Evolutionary conservation across 176 grass and related monocot species (phyloP), one percentile per base, ranked within the genome.

Genomic region (Echinochloa phyllopogon): DNA sequence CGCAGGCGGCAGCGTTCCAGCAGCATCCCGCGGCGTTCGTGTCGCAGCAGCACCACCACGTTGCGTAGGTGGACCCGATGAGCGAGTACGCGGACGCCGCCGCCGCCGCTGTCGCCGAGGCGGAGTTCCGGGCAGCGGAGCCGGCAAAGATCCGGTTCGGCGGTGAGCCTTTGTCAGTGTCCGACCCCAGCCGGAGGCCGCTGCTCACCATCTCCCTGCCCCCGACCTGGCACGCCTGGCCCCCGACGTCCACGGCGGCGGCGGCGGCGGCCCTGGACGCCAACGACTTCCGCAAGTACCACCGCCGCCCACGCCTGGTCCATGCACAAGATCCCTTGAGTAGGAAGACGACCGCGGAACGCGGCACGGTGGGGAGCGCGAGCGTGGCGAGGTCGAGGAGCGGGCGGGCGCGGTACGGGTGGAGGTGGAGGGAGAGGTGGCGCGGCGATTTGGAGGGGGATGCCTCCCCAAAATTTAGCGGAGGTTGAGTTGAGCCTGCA

Each of bases 331-430:
- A n/a, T n/a, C n/a, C n/a, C n/a, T n/a, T n/a, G 39, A 98, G 91
- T n/a, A 98, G 78, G 82, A 98, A 95, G 47, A 93, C 72, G 71
- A 90, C 92, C 36, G 90, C 86, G 29, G 88, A 81, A 51, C 82
- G 86, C 65, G 94, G 83, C 67, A 66, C 38, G 80, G 91, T 45
- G 72, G 79, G 66, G 37, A 90, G 83, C 41, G 84, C 53, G 66
- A 95, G 81, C 45, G 65, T 85, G 41, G 84, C 64, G 65, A 98
- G 77, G 73, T 98, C 95, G 44, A 98, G 92, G 38, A 93, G 52
- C 95, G n/a, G n/a, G n/a, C n/a, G n/a, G n/a, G n/a, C n/a, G n/a
- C n/a, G n/a, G n/a, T n/a, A n/a, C n/a, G n/a, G n/a, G n/a, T n/a
- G n/a, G n/a, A n/a, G n/a, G n/a, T n/a, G n/a, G n/a, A n/a, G n/a